A percentile compares a stretch with the other conserved stretches of the same genome.
These are phyloP conservation scores for Cutaneotrichosporon dermatis DNA, from an alignment of 1,284 basidiomycete species.

Conservation along the genomic window DNA sequence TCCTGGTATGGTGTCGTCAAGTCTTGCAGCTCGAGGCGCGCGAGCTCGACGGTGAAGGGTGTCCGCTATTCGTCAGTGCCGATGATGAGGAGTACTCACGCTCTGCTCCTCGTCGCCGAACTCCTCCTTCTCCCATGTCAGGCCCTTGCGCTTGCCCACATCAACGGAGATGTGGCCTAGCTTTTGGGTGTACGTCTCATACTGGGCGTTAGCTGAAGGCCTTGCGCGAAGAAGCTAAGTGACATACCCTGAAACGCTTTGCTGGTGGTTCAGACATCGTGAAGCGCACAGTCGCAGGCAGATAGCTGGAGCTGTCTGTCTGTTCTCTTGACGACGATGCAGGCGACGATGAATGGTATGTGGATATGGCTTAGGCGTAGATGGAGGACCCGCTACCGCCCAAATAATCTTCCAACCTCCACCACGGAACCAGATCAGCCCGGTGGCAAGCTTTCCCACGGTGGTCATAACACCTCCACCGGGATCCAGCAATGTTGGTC, in stretches of 20 bases:
- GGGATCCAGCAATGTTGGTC: neutral
- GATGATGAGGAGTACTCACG: slow-evolving; percentile 21
- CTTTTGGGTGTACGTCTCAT: slow-evolving; percentile 44
- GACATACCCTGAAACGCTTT: slow-evolving; percentile 41
- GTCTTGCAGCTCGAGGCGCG: slow-evolving; percentile 57
- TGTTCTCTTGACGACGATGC: neutral
- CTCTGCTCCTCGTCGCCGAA: slow-evolving; percentile 40
- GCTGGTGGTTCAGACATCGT: slow-evolving; percentile 43
- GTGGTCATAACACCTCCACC: neutral
- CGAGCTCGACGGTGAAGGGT: slow-evolving; percentile 43
- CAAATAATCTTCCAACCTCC: slow-evolving; percentile 4
- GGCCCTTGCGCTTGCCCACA: slow-evolving; percentile 40
- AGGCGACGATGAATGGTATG: neutral
- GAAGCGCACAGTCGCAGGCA: neutral
- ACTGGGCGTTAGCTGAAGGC: slow-evolving; percentile 22
- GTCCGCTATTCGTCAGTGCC: slow-evolving; percentile 28
- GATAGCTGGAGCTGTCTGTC: neutral
- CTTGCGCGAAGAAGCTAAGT: neutral
- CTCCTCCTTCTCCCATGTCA: slow-evolving; percentile 45
- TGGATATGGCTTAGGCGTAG: too few relatives aligned
- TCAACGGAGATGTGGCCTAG: slow-evolving; percentile 44
- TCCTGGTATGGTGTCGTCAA: slow-evolving; percentile 69
- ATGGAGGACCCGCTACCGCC: neutral
- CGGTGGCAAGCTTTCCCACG: neutral
- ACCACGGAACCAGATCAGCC: neutral